Base-by-base conservation (phyloP, 495 filamentous ascomycete genomes). In the Penicillium soppii region DNA sequence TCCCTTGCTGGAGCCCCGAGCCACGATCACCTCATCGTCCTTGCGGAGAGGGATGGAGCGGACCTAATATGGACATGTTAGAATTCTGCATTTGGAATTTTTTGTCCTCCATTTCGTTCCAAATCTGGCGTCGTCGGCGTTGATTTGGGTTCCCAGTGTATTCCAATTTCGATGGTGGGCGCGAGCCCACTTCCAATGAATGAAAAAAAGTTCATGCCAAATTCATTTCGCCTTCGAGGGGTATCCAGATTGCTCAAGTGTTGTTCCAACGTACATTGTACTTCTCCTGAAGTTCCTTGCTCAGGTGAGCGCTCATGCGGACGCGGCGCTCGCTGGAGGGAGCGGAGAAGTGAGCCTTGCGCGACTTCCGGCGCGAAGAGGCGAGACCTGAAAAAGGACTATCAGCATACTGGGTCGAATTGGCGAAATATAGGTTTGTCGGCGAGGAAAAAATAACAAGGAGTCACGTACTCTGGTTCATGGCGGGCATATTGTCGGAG, bases 1-100 rank as follows among this genome's bases (percentile, higher is more conserved):
- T 72, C 91, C 92, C 82, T 97, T 97, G 79, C 94, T 84, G 73
- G 73, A 72, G 61, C 94, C 94, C 48, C 94, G 91, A 62, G 88
- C 82, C 65, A 99, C 85, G 65, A 76, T 73, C 62, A 97, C 91
- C 76, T 96, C 90, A 77, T 99, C 94, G 74, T 96, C 92, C 77
- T 95, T 95, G 80, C 94, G 91, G 82, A 98, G 83, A 67, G 94
- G 94, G 69, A 98, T 95, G 65, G 88, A 87, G 77, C 91, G 92
- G 73, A 96, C 91, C 90, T 96, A 63, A 58, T 20, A 47, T 39
- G 10, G 36, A 53, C 35, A 43, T 37, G 61, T 64, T 61, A 53
- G 47, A 45, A 48, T 12, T 32, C 5, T 12, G 29, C 13, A 12
- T 5, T 3, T 7, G 29, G 13, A 32, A 32, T 10, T 10, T 7